Base-by-base conservation (phyloP, 1,284 basidiomycete genomes). In the Coniophora puteana region DNA sequence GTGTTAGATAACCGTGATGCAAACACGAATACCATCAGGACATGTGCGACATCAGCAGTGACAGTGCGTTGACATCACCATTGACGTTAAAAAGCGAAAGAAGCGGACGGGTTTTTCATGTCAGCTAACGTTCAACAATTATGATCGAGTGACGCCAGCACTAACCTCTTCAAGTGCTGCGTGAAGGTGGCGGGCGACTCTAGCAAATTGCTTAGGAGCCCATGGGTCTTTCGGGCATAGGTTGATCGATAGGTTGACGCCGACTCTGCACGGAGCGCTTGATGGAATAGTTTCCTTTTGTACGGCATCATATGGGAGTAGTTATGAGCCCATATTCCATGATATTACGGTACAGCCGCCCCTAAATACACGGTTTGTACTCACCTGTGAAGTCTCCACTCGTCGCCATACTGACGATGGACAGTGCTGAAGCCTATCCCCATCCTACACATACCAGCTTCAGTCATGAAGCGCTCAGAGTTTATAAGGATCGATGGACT, bases 221-320 rank as follows among this genome's bases (percentile, higher is more conserved):
- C 38, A 18, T 32, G 49, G 6, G 37, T 45, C 22, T 48, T 51
- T 25, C 12, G 46, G 31, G 47, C 17, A 38, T 59, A 53, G 6
- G 51, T 43, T 18, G 44, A 35, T 13, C 52, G 41, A 29, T 36
- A 34, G 18, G 38, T 43, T 8, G 25, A 18, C 32, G 46, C 51
- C 5, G 54, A 43, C 13, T 59, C 54, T 7, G 38, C 16, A 10
- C 41, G 51, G 11, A 57, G 39, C n/a, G 54, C 54, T 8, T 51
- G 52, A 14, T 53, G 54, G 31, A 57, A 55, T 22, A 60, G 32
- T 34, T 53, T 60, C 23, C 55, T 14, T 20, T 35, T n/a, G n/a
- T n/a, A n/a, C n/a, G n/a, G n/a, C n/a, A n/a, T n/a, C n/a, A n/a
- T n/a, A n/a, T n/a, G n/a, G n/a, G n/a, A n/a, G n/a, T n/a, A n/a